Evolutionary conservation across 495 filamentous ascomycete genomes (phyloP).

Genomic region (Tuber borchii): DNA sequence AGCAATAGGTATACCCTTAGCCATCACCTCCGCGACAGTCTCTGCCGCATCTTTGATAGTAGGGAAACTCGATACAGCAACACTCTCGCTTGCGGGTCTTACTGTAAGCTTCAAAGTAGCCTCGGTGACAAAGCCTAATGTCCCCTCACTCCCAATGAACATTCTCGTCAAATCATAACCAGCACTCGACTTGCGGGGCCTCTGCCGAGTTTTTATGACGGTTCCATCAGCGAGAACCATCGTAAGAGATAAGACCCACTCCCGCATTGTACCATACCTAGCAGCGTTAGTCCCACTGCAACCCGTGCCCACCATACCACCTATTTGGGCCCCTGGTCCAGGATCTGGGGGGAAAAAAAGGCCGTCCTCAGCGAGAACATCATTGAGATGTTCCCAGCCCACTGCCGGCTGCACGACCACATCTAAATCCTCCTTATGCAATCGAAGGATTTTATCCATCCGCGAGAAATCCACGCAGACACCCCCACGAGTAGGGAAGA

Average conservation of each 20-base stretch:
- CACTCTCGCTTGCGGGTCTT: conserved; percentile 68
- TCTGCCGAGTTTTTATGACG: conserved; percentile 76
- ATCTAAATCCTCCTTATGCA: conserved; percentile 71
- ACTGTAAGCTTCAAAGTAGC: conserved; percentile 75
- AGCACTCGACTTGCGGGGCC: conserved; percentile 71
- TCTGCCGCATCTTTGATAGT: conserved; percentile 72
- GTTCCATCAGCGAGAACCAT: conserved; percentile 90
- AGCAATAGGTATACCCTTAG: conserved; percentile 72
- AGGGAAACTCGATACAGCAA: conserved; percentile 76
- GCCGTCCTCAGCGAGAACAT: conserved; percentile 58
- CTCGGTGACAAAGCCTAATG: conserved; percentile 82
- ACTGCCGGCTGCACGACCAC: conserved; percentile 76
- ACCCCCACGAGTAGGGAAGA: conserved; percentile 64
- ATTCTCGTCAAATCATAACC: conserved; percentile 81
- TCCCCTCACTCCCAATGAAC: conserved; percentile 90
- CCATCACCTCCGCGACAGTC: conserved; percentile 71
- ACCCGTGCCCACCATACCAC: conserved; percentile 92
- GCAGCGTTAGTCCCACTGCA: conserved; percentile 92
- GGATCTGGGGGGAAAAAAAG: conserved; percentile 82
- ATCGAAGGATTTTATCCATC: conserved; percentile 64
- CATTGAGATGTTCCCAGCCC: conserved; percentile 73
- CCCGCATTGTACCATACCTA: conserved; percentile 91
- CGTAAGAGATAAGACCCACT: conserved; percentile 87
- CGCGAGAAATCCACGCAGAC: conserved; percentile 69
- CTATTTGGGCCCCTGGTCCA: conserved; percentile 78